Conservation (phyloP, 2,329 filamentous ascomycete species). For the Xylariaceae sp. region DNA sequence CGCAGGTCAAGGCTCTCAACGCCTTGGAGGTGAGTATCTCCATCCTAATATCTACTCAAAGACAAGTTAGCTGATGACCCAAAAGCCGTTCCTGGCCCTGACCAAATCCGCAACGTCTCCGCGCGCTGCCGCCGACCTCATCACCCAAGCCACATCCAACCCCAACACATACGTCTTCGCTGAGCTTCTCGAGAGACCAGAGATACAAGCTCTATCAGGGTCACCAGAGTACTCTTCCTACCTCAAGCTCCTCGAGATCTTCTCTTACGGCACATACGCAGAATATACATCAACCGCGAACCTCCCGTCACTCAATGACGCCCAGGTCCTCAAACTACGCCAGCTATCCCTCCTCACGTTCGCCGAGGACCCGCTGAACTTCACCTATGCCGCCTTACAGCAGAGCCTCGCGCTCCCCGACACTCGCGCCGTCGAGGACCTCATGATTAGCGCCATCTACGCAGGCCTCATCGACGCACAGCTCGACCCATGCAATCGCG, state of each 20-base stretch:
- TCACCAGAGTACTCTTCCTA: constrained; percentile 55
- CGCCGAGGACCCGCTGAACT: constrained; percentile 58
- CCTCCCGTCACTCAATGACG: constrained; percentile 66
- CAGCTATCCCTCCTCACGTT: constrained; percentile 85
- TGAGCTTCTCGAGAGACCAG: constrained; percentile 78
- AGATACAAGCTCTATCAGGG: constrained; percentile 67
- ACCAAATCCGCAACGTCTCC: constrained; percentile 80
- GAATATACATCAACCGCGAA: constrained; percentile 54
- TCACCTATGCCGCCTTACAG: constrained; percentile 70
- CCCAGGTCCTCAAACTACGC: constrained; percentile 78
- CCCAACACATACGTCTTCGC: constrained; percentile 89
- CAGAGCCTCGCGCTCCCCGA: constrained; percentile 60
- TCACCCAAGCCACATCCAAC: constrained; percentile 82
- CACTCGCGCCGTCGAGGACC: constrained; percentile 69
- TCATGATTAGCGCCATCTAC: constrained; percentile 85
- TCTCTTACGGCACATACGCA: constrained; percentile 85
- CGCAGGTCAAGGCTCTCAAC: constrained; percentile 64
- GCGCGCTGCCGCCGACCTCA: constrained; percentile 77
- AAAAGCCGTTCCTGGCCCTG: constrained; percentile 81
- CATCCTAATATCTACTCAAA: neutral
- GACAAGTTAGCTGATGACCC: neutral
- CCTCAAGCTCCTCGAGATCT: constrained; percentile 74
- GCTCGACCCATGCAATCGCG: constrained; percentile 70
- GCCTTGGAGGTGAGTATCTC: constrained; percentile 51
- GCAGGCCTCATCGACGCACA: constrained; percentile 74